A percentile compares a stretch with the other conserved stretches of the same genome.
Evolutionary conservation across 352 stramenopile species (phyloP).

Genomic region (Phytophthora colocasiae): DNA sequence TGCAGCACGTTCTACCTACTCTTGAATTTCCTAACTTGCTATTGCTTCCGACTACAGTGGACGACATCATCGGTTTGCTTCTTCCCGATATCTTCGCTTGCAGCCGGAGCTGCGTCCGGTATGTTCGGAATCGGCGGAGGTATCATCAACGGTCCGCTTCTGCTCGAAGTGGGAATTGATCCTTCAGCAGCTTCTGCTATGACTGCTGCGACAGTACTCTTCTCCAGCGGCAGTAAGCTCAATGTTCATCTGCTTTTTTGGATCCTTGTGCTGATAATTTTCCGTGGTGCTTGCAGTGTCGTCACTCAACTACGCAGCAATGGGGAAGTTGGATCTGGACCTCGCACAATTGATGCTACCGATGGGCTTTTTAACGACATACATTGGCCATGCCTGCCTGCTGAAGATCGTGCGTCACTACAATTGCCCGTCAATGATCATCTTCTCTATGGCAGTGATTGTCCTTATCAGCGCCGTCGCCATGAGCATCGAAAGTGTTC

Average conservation of each 20-base stretch:
- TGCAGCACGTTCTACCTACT: slow-evolving; percentile 45
- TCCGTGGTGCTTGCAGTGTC: slow-evolving; percentile 49
- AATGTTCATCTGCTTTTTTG: background rate
- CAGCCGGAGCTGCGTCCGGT: slow-evolving; percentile 92
- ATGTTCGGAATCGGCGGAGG: slow-evolving; percentile 97
- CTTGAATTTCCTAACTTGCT: slow-evolving; percentile 23
- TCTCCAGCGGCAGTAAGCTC: slow-evolving; percentile 69
- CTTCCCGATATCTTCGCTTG: slow-evolving; percentile 91
- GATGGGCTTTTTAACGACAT: slow-evolving; percentile 66
- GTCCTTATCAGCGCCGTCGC: slow-evolving; percentile 68
- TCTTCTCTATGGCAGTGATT: slow-evolving; percentile 76
- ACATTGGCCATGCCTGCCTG: slow-evolving; percentile 63
- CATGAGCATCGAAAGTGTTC: slow-evolving; percentile 70
- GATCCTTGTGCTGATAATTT: slow-evolving; percentile 14
- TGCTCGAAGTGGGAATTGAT: slow-evolving; percentile 94
- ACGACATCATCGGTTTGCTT: slow-evolving; percentile 62
- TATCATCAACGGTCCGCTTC: slow-evolving; percentile 95
- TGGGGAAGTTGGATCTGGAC: slow-evolving; percentile 56
- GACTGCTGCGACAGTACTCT: slow-evolving; percentile 81
- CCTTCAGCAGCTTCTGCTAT: slow-evolving; percentile 88
- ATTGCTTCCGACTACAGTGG: slow-evolving; percentile 9
- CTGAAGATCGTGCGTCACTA: slow-evolving; percentile 56
- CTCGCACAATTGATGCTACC: slow-evolving; percentile 60
- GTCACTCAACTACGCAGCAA: slow-evolving; percentile 65
- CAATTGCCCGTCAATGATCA: slow-evolving; percentile 72